Evolutionary conservation across 345 rosid genomes (phyloP), one percentile per base, ranked within the genome.

Genomic region (Lagerstroemia speciosa): DNA sequence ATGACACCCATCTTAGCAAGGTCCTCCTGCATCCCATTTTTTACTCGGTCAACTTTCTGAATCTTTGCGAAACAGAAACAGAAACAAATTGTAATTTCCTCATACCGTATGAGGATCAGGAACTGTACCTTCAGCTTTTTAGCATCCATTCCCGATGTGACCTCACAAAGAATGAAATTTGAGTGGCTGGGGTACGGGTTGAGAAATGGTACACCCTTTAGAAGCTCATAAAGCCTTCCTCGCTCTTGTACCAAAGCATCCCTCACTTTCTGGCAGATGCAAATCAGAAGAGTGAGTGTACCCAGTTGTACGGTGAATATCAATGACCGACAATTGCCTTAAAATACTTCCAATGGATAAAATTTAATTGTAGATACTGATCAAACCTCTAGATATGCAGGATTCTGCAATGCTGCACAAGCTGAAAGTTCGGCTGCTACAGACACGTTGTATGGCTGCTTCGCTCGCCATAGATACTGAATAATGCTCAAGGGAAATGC

Each of bases 361-460:
- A 10, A n/a, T 43, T 36, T 22, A 27, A 34, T 24, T 50, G 50
- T 45, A 52, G 19, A 50, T 67, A 43, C 22, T 40, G 62, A 53
- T 71, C 52, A 53, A 76, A 89, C 96, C 87, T 89, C 86, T 1
- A 91, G 79, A 81, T 94, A 94, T 8, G 81, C 61, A 15, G 85
- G 85, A 43, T 94, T 87, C 76, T 84, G 78, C 71, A 91, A 78
- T 24, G 97, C 96, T 63, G 96, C 93, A 74, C 93, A 88, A 7
- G 96, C 96, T 74, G 99, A 80, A 74, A 91, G 85, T 86, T 91
- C 97, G 33, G 96, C 96, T 57, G 97, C 88, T 69, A 94, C 96
- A 26, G 99, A 91, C 60, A 94, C 99, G 71, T 91, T 94, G 62
- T 91, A 94, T 26, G 97, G 99, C 33, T 91, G 96, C 61, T 94